Evolutionary conservation across 1,284 basidiomycete species (phyloP).

Genomic region (Cryptococcus sp.): DNA sequence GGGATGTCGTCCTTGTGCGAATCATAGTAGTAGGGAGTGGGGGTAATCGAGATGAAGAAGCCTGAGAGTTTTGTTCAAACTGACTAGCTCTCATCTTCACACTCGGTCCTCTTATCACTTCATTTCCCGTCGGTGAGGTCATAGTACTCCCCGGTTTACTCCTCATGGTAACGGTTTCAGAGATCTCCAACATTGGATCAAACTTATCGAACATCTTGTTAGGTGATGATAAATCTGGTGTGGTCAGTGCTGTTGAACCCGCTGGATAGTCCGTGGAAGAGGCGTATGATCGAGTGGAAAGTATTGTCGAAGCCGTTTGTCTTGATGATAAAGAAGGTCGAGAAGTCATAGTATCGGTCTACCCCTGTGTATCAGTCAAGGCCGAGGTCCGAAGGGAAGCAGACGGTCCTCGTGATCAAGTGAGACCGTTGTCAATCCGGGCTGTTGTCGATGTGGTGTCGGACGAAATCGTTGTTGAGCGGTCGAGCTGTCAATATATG

Average conservation of each 20-base stretch:
- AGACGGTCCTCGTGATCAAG: too few relatives aligned
- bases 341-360: not conserved
- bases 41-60: slow-evolving; percentile 8
- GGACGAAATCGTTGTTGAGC: too few relatives aligned
- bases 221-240: slow-evolving; percentile 22
- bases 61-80: slow-evolving; percentile 20
- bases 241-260: slow-evolving; percentile 23
- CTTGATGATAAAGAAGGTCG: not conserved
- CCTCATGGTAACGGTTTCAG: slow-evolving; percentile 1
- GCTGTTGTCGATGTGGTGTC: too few relatives aligned
- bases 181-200: slow-evolving; percentile 19
- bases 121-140: not conserved
- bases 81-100: slow-evolving; percentile 22
- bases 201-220: slow-evolving; percentile 10
- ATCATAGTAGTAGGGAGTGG: not conserved
- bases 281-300: slow-evolving; percentile 18
- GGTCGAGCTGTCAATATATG: too few relatives aligned
- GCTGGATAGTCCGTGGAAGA: slow-evolving; percentile 10
- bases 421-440: too few relatives aligned
- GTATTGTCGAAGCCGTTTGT: slow-evolving; percentile 18
- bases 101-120: slow-evolving; percentile 18
- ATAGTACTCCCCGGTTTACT: not conserved
- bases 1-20: slow-evolving; percentile 21
- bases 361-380: too few relatives aligned
- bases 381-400: too few relatives aligned